These are phyloP conservation scores for Kwoniella mangroviensis DNA, from an alignment of 768 basidiomycete species.

Conservation along the genomic window DNA sequence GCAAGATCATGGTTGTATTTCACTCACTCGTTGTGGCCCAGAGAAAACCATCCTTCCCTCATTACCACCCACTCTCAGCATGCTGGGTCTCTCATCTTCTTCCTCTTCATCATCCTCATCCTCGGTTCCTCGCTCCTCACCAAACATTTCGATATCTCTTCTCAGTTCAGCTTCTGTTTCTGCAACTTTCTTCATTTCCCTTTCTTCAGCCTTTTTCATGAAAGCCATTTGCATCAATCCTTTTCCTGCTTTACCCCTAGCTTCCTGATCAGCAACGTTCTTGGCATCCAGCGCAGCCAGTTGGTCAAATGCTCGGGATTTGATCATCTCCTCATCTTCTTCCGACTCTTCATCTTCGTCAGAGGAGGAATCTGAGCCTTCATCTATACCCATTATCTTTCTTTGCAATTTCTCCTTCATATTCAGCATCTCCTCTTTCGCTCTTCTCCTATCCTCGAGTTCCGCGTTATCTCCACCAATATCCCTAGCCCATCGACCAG, in stretches of 20 bases:
- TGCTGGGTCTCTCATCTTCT: conserved; percentile 31
- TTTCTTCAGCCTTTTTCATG: conserved; percentile 88
- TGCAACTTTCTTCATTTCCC: conserved; percentile 66
- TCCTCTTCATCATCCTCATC: conserved; percentile 52
- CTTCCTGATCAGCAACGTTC: conserved; percentile 56
- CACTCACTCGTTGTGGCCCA: conserved; percentile 33
- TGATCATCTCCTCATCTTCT: conserved; percentile 64
- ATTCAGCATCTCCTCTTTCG: conserved; percentile 83
- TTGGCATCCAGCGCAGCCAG: conserved; percentile 63
- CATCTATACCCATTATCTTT: conserved; percentile 66
- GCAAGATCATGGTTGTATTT: background rate
- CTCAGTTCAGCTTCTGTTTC: conserved; percentile 74
- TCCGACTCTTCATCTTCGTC: conserved; percentile 64
- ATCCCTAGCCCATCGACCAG: conserved; percentile 63
- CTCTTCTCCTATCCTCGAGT: conserved; percentile 68
- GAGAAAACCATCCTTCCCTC: conserved; percentile 59
- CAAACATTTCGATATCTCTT: conserved; percentile 67
- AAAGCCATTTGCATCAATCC: conserved; percentile 96
- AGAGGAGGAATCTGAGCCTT: conserved; percentile 34
- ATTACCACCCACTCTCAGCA: conserved; percentile 57
- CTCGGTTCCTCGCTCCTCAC: conserved; percentile 51
- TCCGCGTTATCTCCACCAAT: conserved; percentile 60
- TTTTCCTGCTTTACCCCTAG: conserved; percentile 59
- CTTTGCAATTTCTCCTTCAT: conserved; percentile 76
- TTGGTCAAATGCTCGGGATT: conserved; percentile 76